Evolutionary conservation across 257 asterid genomes (phyloP).

Genomic region (Ballota nigra): DNA sequence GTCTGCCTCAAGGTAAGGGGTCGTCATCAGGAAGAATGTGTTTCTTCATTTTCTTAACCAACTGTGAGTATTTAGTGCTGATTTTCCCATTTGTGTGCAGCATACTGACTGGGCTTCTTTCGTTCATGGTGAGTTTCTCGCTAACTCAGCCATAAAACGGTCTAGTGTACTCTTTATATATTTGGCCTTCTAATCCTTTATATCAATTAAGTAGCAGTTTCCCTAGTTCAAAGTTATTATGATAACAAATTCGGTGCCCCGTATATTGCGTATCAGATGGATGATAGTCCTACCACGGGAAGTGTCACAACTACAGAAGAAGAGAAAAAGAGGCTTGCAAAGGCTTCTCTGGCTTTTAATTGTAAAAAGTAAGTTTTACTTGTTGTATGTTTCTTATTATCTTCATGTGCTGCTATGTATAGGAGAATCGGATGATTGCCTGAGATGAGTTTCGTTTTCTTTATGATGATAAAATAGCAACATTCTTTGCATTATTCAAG

Average conservation of each 20-base stretch:
- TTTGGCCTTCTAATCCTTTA: neutral
- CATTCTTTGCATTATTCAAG: neutral
- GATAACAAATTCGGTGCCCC: neutral
- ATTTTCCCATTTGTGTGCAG: constrained; percentile 53
- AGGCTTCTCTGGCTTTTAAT: constrained; percentile 82
- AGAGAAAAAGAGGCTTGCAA: constrained; percentile 85
- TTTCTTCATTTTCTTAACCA: neutral
- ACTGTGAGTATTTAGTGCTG: constrained; percentile 27
- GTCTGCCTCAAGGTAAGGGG: constrained; percentile 58
- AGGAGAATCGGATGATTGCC: neutral
- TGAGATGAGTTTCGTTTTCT: neutral
- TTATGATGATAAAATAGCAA: neutral
- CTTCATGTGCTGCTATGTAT: neutral
- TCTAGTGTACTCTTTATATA: constrained; percentile 1
- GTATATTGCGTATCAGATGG: constrained; percentile 59
- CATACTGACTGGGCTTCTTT: constrained; percentile 93
- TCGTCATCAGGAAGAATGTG: neutral
- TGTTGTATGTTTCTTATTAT: constrained; percentile 2
- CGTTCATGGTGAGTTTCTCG: constrained; percentile 84
- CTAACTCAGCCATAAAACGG: neutral
- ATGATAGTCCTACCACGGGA: constrained; percentile 92
- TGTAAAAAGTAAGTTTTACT: constrained; percentile 70
- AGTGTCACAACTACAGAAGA: constrained; percentile 77
- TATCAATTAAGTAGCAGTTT: constrained; percentile 20
- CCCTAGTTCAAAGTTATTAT: constrained; percentile 3